Percentiles rank a stretch among this genome's conserved stretches.
Conservation (phyloP, 1,284 basidiomycete species). For the Apiotrichum sp. region DNA sequence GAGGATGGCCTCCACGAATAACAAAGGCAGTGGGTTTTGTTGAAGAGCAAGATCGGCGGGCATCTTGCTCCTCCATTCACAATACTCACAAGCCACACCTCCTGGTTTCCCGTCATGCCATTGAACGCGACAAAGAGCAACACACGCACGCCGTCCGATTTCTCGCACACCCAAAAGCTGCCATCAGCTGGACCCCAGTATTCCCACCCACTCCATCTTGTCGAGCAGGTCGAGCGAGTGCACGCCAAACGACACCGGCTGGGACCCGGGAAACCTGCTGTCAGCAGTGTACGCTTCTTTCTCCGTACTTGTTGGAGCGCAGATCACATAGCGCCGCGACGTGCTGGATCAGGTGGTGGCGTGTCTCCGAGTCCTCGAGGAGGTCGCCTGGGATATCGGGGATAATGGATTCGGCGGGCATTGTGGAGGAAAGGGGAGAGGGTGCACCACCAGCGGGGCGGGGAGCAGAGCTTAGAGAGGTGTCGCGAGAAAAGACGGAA, state of each 20-base stretch:
- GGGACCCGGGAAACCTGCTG: conserved; percentile 80
- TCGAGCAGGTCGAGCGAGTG: conserved; percentile 70
- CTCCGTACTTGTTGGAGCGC: conserved; percentile 54
- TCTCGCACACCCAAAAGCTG: conserved; percentile 99
- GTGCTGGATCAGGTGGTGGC: conserved; percentile 57
- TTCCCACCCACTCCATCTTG: conserved; percentile 64
- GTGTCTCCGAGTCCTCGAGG: conserved; percentile 51
- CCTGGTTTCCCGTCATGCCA: conserved; percentile 56
- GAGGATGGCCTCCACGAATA: too few relatives aligned
- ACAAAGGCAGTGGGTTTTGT: too few relatives aligned
- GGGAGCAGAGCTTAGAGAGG: too few relatives aligned
- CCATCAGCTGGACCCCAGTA: too few relatives aligned
- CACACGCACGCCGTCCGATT: conserved; percentile 95
- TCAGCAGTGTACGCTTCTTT: conserved; percentile 3
- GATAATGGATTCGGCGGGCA: conserved; percentile 29
- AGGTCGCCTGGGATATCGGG: conserved; percentile 43
- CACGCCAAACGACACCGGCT: conserved; percentile 78
- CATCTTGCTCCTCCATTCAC: too few relatives aligned
- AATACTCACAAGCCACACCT: conserved; percentile 65
- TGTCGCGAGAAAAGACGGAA: too few relatives aligned
- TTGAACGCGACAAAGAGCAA: conserved; percentile 69
- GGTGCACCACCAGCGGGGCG: too few relatives aligned
- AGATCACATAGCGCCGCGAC: conserved; percentile 63
- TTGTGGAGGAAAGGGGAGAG: conserved; percentile 1
- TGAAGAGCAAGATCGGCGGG: too few relatives aligned